Evolutionary conservation across 1,284 basidiomycete species (phyloP).

Genomic region (Rhodofomes roseus): DNA sequence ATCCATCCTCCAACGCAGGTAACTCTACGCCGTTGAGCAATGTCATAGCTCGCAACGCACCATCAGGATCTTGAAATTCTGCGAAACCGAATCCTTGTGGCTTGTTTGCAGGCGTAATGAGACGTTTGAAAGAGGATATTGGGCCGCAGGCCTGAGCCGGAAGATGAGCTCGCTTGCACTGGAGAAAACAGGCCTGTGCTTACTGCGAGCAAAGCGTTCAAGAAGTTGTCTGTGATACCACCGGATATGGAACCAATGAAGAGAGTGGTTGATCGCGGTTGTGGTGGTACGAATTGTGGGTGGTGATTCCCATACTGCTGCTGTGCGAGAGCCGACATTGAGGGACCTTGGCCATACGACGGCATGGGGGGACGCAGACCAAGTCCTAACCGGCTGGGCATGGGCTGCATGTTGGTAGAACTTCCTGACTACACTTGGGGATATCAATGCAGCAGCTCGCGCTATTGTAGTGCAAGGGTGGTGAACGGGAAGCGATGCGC

Average conservation of each 20-base stretch:
- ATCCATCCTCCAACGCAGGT: slow-evolving; percentile 82
- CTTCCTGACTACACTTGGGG: too few relatives aligned
- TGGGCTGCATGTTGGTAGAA: slow-evolving; percentile 53
- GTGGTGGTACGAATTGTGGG: slow-evolving; percentile 53
- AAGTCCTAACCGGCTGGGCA: slow-evolving; percentile 76
- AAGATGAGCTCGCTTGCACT: neutral
- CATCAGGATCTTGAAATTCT: slow-evolving; percentile 86
- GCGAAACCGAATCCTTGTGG: slow-evolving; percentile 96
- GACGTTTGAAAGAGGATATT: slow-evolving; percentile 84
- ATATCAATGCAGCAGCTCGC: too few relatives aligned
- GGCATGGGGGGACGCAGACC: slow-evolving; percentile 81
- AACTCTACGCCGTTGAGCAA: slow-evolving; percentile 84
- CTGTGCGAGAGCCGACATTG: slow-evolving; percentile 82
- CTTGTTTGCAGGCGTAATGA: slow-evolving; percentile 86
- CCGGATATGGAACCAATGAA: slow-evolving; percentile 96
- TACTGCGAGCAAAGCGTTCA: slow-evolving; percentile 78
- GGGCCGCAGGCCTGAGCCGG: slow-evolving; percentile 76
- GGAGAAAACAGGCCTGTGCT: slow-evolving; percentile 26
- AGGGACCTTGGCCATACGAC: slow-evolving; percentile 82
- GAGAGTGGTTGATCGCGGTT: slow-evolving; percentile 60
- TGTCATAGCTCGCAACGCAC: slow-evolving; percentile 77
- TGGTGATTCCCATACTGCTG: slow-evolving; percentile 66
- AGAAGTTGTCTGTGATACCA: slow-evolving; percentile 79
- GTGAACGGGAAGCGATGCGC: too few relatives aligned
- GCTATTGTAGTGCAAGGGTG: too few relatives aligned